Evolutionary conservation across 2,329 filamentous ascomycete genomes (phyloP), one percentile per base, ranked within the genome.

Genomic region (Hypoxylon rubiginosum): DNA sequence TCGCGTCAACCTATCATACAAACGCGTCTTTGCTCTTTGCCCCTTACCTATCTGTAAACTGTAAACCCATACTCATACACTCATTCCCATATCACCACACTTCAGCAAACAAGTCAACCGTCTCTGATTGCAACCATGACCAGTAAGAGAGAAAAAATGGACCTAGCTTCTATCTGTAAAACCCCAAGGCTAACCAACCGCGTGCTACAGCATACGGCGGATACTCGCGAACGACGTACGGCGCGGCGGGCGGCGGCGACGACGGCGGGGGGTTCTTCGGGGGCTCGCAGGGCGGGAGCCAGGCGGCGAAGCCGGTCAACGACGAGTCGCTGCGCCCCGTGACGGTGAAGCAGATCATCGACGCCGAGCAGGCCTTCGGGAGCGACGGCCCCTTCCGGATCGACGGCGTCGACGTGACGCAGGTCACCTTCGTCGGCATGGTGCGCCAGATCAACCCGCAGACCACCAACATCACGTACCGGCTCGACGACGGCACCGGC

Each of bases 401-500:
- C 74, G 96, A 98, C 81, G 91, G 89, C 70, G 81, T 85, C 50
- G 87, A 91, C 69, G 84, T 94, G 66, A 90, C 90, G 45, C 86
- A 95, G 82, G 83, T 97, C 67, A 95, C 92, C 30, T 91, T 98
- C 72, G 89, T 99, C 66, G 96, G 93, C 56, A 95, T 97, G 84
- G 90, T 99, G 73, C 93, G 94, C 78, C 90, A 90, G 80, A 90
- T 97, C 80, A 92, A 89, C 76, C 86, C 88, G n/a, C 93, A 97
- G 82, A 88, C 91, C 43, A 97, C 95, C 71, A 97, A 97, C 82
- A 90, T 94, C 72, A 97, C 93, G 49, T 97, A 97, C 86, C 92
- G 91, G 75, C 84, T 99, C 74, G 96, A 99, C 81, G 96, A 99
- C 80, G 96, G 96, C 78, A 99, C 97, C 0, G 94, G 93, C 65